Base-by-base conservation (phyloP, 768 basidiomycete genomes). In the Lentinula detonsa region DNA sequence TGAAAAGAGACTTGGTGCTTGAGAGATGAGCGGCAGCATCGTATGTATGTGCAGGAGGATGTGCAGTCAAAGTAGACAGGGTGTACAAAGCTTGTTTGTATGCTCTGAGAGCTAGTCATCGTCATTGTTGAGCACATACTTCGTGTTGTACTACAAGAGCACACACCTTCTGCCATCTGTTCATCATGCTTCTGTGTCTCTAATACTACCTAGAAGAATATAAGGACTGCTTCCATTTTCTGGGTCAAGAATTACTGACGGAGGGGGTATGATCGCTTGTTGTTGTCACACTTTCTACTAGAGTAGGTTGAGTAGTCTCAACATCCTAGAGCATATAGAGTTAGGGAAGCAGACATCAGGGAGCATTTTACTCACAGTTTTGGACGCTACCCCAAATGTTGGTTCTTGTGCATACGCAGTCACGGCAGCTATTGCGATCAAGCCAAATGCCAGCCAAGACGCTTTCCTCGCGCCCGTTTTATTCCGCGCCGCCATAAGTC, bases 21-120 rank as follows among this genome's bases (percentile, higher is more conserved):
- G 72, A 68, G 40, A 72, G 70, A 28, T 77, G 74, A 9, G 76
- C 77, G 13, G 79, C 74, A 2, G 83, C 77, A 54, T 88, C 85
- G 49, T 84, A 81, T 21, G 81, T 77, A 59, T 84, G 80, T 45
- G 80, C 75, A 39, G 81, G 77, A 15, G 86, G 81, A 61, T 83
- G 76, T 6, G 85, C 76, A n/a, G 83, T 87, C 57, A 93, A 73
- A 33, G 84, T 79, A 2, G 85, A 75, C 18, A 93, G 77, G 3
- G 89, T 90, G 7, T 81, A 70, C 61, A 90, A 71, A 10, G 91
- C 91, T 71, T 90, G 84, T 68, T 81, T 87, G 74, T 91, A 92
- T 10, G 90, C 91, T 63, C 85, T 82, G 13, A 82, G 72, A 61
- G 90, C 91, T 91, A 63, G 34, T 48, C 11, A 33, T 16, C 8